Base-by-base conservation (phyloP, 1,284 basidiomycete species). In the Earliella scabrosa region DNA sequence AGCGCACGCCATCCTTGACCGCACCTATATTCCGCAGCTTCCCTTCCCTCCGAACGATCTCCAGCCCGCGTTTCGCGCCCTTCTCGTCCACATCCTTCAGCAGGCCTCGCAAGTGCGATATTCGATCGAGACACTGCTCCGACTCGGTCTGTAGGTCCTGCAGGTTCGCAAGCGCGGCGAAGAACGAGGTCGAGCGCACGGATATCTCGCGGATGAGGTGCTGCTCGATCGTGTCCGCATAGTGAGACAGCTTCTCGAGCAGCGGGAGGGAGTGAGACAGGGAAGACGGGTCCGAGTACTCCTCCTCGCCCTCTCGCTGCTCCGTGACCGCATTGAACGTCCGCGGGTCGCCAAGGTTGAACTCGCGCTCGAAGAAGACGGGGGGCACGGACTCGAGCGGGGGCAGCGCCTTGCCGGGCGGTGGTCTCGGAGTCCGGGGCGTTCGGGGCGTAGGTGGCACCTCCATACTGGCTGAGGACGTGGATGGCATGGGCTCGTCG, bases 191-290 rank as follows among this genome's bases (percentile, higher is more conserved):
- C 0, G 94, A 94, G 4, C 96, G 90, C 10, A 90, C 77, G 7
- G 92, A 91, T 52, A 99, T 97, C 74, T 98, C 97, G 63, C 88
- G 87, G 14, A 97, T 86, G 51, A 99, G 89, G 70, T 99, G 96
- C 61, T 95, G 88, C 68, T 99, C 97, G 59, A 99, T 86, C 2
- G 92, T 92, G 71, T 98, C 97, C 7, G 96, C 90, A 67, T 98
- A 92, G 59, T 95, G 90, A 13, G 94, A 95, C 53, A 98, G 85
- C 67, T 88, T 90, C 69, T 98, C 95, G n/a, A 97, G 88, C 1
- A 97, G 78, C 0, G 87, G 88, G 2, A 88, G 77, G 3, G 88
- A 79, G 74, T 90, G 77, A 23, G 87, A 80, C 61, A 88, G 78
- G 10, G 85, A 76, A 1, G 82, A 76, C 0, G 84, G 83, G 63